Base-by-base conservation (phyloP, 352 stramenopile species). In the Globisporangium middletonii region DNA sequence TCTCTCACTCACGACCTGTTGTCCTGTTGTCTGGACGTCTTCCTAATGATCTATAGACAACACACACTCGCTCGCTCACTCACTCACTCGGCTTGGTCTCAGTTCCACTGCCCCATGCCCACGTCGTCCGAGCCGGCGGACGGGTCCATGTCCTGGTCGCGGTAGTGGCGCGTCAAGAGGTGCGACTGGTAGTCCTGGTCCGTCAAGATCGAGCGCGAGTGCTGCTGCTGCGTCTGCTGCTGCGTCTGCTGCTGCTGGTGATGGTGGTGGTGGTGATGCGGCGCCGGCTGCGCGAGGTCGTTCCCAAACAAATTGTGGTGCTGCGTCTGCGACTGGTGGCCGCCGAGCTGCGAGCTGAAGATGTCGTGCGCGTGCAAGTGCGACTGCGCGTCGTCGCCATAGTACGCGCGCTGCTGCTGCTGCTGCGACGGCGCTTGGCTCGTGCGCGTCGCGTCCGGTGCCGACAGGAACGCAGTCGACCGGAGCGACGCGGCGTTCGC, bases 71-170 rank as follows among this genome's bases (percentile, higher is more conserved):
- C 42, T 35, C 13, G 42, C 23, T 51, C 49, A 4, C 16, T 26
- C 18, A 12, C 16, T 47, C 18, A 11, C 42, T 12, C 7, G 1
- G 46, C 28, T 44, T 47, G 13, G 13, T 48, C 16, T 69, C 55
- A 83, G 46, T 77, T 66, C 75, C 78, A 88, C 44, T 86, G 72
- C 53, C 68, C 65, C 75, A 88, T 85, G 57, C 86, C 72, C 35
- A 84, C 75, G 53, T 84, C 68, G 47, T 69, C 69, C 33, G 69
- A 58, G 46, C 77, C 72, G 46, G 75, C 72, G 6, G 72, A 62
- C 23, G 73, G 73, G 44, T 86, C 72, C 68, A 86, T 83, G 44
- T 65, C 72, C n/a, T 71, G 64, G 60, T 73, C 68, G 49, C 78
- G 73, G 67, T 77, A 88, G 18, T 70, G 48, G 9, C 75, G 67